Evolutionary conservation across 306 rosid species (phyloP), one percentile per base, ranked within the genome.

Genomic region (Datisca glomerata): DNA sequence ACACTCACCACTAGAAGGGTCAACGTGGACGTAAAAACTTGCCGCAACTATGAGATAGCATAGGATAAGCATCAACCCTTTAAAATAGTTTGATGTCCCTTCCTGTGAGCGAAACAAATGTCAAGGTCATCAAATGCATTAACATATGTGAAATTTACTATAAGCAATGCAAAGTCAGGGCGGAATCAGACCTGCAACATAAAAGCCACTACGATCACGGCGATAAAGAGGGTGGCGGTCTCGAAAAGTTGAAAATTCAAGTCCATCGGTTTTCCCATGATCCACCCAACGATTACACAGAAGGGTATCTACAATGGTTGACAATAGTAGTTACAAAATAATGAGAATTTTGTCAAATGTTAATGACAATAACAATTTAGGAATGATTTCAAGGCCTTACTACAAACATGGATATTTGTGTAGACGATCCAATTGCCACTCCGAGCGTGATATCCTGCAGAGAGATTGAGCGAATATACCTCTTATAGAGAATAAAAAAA

Each of bases 41-140:
- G 96, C 94, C 33, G 93, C 96, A 48, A 86, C 96, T 16, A 86
- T 86, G 36, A 86, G 93, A 63, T 86, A 86, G 76, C 96, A 78
- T 17, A 86, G 73, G 41, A 86, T 70, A 56, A 86, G 94, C 96
- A 86, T 86, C 78, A 86, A 65, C 46, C 96, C 96, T 56, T 86
- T 86, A 47, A 86, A 86, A 60, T 86, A 81, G 68, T 75, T 81
- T 43, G 96, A 86, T 14, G 91, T 73, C 55, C 96, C 96, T 66
- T 86, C 94, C 96, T 86, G 72, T 61, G 70, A 43, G 15, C 17
- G 43, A 41, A 38, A 54, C 21, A 38, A 62, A 49, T 39, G 31
- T 14, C 9, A 3, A 24, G 32, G 7, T 38, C 18, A 36, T 8
- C 43, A 13, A 38, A n/a, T n/a, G 17, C 10, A 37, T 4, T 37